These are phyloP conservation scores for Stemphylium beticola DNA, from an alignment of 2,329 filamentous ascomycete genomes.

Conservation along the genomic window DNA sequence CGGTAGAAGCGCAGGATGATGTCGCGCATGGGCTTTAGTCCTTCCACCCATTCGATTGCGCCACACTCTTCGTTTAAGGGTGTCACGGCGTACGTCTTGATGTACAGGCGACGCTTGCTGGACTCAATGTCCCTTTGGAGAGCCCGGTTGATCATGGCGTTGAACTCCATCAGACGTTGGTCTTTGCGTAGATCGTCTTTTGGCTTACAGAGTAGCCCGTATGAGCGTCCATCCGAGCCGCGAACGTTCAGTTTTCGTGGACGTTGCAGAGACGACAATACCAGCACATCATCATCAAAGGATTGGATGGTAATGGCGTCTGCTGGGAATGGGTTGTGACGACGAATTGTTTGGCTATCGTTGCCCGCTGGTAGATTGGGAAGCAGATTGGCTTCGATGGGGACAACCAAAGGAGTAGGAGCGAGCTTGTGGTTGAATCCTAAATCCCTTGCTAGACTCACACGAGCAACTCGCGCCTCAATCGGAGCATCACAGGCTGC, in stretches of 20 bases:
- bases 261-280: conserved; percentile 89
- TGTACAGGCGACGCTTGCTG: conserved; percentile 80
- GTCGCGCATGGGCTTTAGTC: conserved; percentile 90
- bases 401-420: conserved; percentile 85
- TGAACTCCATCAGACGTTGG: conserved; percentile 98
- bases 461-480: conserved; percentile 70
- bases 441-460: conserved; percentile 79
- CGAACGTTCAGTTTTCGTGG: conserved; percentile 87
- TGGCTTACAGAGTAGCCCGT: conserved; percentile 93
- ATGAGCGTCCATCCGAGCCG: conserved; percentile 85
- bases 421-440: conserved; percentile 83
- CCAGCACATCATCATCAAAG: conserved; percentile 86
- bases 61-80: conserved; percentile 97
- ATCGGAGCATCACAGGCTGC: conserved; percentile 80
- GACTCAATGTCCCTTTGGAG: conserved; percentile 91
- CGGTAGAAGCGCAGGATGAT: conserved; percentile 82
- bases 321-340: conserved; percentile 83
- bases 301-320: conserved; percentile 82
- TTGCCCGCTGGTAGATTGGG: conserved; percentile 77
- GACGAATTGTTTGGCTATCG: conserved; percentile 70
- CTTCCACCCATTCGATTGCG: conserved; percentile 98
- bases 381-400: conserved; percentile 82
- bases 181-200: conserved; percentile 98
- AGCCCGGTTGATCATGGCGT: conserved; percentile 94
- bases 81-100: conserved; percentile 96